These are phyloP conservation scores for Kodamaea laetipori DNA, from an alignment of 805 yeast species.

Conservation along the genomic window DNA sequence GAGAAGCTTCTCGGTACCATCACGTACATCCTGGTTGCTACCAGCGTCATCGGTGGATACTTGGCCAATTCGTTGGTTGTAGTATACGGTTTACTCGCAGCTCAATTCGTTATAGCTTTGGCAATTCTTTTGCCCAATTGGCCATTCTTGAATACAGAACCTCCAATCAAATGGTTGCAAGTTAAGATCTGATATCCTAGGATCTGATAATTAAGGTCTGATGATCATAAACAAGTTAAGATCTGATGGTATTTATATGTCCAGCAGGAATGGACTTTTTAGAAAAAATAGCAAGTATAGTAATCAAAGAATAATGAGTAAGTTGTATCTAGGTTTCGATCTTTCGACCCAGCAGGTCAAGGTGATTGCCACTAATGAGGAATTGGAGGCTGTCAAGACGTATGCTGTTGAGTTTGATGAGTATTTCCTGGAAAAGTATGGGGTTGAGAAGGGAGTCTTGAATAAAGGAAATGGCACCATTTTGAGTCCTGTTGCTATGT, in stretches of 20 bases:
- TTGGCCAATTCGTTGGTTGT: constrained; percentile 45
- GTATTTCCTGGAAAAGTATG: constrained; percentile 57
- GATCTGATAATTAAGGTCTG: too few relatives aligned
- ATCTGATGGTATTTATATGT: constrained; percentile 2
- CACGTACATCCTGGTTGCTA: constrained; percentile 33
- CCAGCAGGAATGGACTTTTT: constrained; percentile 3
- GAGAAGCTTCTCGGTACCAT: constrained; percentile 28
- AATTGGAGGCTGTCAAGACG: constrained; percentile 54
- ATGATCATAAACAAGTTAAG: too few relatives aligned
- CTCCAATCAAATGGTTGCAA: constrained; percentile 50
- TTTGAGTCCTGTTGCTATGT: constrained; percentile 82
- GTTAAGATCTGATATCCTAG: too few relatives aligned
- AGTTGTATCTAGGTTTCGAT: constrained; percentile 69
- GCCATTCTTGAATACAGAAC: constrained; percentile 51
- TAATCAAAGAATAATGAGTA: background rate
- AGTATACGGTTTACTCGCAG: constrained; percentile 41
- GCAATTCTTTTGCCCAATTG: constrained; percentile 56
- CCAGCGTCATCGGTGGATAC: constrained; percentile 53
- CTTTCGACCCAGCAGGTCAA: constrained; percentile 89
- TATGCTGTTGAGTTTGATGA: constrained; percentile 73
- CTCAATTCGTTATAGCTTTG: constrained; percentile 32
- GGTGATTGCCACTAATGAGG: constrained; percentile 61
- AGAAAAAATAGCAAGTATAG: background rate
- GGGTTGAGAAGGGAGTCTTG: constrained; percentile 73
- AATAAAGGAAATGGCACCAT: constrained; percentile 59